Evolutionary conservation across 2,329 filamentous ascomycete genomes (phyloP).

Genomic region (Bipolaris sorokiniana): DNA sequence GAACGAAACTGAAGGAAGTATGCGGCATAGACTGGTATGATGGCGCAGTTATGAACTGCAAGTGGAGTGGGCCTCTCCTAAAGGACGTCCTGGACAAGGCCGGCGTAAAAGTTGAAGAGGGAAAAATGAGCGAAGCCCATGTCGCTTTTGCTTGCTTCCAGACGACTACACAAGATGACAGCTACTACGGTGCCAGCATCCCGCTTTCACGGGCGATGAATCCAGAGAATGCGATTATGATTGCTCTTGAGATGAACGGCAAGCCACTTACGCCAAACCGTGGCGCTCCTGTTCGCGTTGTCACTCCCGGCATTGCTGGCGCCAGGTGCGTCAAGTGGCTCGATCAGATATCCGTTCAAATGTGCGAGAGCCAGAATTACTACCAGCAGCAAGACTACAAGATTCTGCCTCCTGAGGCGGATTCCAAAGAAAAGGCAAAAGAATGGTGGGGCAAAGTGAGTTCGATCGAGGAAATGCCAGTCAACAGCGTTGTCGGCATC

Average conservation of each 20-base stretch:
- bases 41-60: slow-evolving; percentile 66
- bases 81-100: slow-evolving; percentile 59
- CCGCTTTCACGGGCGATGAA: slow-evolving; percentile 42
- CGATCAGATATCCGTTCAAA: slow-evolving; percentile 59
- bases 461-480: slow-evolving; percentile 61
- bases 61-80: slow-evolving; percentile 60
- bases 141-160: slow-evolving; percentile 64
- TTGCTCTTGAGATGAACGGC: slow-evolving; percentile 57
- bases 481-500: slow-evolving; percentile 62
- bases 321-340: slow-evolving; percentile 64
- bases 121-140: slow-evolving; percentile 50
- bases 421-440: slow-evolving; percentile 57
- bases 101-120: slow-evolving; percentile 47
- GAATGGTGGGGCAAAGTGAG: slow-evolving; percentile 59
- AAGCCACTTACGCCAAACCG: slow-evolving; percentile 55
- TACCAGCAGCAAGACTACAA: slow-evolving; percentile 68
- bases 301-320: slow-evolving; percentile 61
- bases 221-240: slow-evolving; percentile 25
- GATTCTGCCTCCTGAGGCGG: slow-evolving; percentile 60
- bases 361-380: slow-evolving; percentile 59
- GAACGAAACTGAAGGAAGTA: slow-evolving; percentile 64
- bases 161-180: slow-evolving; percentile 61
- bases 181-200: slow-evolving; percentile 65
- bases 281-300: slow-evolving; percentile 59
- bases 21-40: slow-evolving; percentile 66